Base-by-base conservation (phyloP, 2,329 filamentous ascomycete species). In the Lecanicillium sp. region DNA sequence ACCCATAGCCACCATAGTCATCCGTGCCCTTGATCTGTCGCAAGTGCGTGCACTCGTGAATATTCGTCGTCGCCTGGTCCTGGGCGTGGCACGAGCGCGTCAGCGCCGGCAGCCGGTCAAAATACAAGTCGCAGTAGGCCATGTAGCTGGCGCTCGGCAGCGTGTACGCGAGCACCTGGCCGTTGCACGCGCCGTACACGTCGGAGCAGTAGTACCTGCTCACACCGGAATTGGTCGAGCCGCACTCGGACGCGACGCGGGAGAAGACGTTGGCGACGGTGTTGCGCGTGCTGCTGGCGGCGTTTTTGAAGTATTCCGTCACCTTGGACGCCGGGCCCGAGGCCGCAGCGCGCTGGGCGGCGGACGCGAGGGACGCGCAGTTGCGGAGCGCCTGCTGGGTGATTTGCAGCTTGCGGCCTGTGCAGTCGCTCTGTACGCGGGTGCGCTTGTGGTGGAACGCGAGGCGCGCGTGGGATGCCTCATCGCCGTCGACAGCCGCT, bases 11-110 rank as follows among this genome's bases (percentile, higher is more conserved):
- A 14, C 30, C 29, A 25, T 25, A 25, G 29, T 42, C 40, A 25
- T 37, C 40, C 3, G 75, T 79, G 13, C 74, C 71, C 30, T 71
- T 71, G 44, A 51, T 57, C 67, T 46, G 68, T 61, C n/a, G 69
- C 68, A 65, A 43, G 51, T 81, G 78, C 9, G 77, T 78, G 46
- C 68, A 63, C 62, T 82, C 78, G 51, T 82, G 78, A 12, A 81
- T 59, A 19, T 68, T 68, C 17, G 79, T 83, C 10, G 72, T 79
- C 3, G 74, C 75, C 60, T 80, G 75, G 52, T 83, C 80, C 59
- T 84, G 79, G 3, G 50, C 69, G 53, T 83, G 77, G 62, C 81
- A 85, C 2, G 54, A 58, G 8, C 48, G 49, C 8, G 69, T 60
- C 20, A 75, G 42, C 2, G 66, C 63, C 0, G 73, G 64, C 8